Evolutionary conservation across 2,329 filamentous ascomycete genomes (phyloP), one percentile per base, ranked within the genome.

Genomic region (Ascochyta rabiei): DNA sequence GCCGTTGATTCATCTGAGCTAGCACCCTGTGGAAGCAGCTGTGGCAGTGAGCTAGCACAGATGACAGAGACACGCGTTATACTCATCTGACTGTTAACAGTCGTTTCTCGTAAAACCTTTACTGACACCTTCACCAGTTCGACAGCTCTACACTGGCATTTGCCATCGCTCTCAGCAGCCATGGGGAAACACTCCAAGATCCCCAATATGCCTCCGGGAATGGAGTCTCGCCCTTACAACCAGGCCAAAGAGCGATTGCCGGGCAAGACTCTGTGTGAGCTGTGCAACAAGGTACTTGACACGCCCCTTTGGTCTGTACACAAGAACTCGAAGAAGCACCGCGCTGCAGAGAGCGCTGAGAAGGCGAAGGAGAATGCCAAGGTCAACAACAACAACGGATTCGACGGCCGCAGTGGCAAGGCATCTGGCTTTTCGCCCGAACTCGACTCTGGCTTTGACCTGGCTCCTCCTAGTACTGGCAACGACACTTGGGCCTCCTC

Each of bases 391-490:
- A 51, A 38, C 47, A 52, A 45, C 28, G 47, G 15, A 23, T 24
- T 33, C 7, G 45, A 44, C 23, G 43, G 28, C 38, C 56, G 51
- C 44, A 51, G 47, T 13, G 62, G 41, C 34, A 43, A 65, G 15
- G 30, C 53, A 21, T 54, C 39, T 21, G 58, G 50, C 47, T 53
- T 50, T 39, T 39, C 30, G 26, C 37, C 34, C 23, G 42, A 48
- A 18, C 9, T 15, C 8, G 31, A 16, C 21, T 31, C 33, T 31
- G 52, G 39, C 46, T 62, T 60, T 46, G 38, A 45, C 46, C 47
- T 33, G 8, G 31, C 41, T 13, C 13, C 37, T 33, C n/a, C 34
- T 19, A 34, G 24, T 23, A 42, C 84, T 88, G 79, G 80, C 80
- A 57, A 76, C 41, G 37, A 44, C 34, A 53, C 35, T 8, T 61